phyloP scores from a whole-genome alignment of 1,284 basidiomycete species.

The Leccinum pallidistipes region DNA sequence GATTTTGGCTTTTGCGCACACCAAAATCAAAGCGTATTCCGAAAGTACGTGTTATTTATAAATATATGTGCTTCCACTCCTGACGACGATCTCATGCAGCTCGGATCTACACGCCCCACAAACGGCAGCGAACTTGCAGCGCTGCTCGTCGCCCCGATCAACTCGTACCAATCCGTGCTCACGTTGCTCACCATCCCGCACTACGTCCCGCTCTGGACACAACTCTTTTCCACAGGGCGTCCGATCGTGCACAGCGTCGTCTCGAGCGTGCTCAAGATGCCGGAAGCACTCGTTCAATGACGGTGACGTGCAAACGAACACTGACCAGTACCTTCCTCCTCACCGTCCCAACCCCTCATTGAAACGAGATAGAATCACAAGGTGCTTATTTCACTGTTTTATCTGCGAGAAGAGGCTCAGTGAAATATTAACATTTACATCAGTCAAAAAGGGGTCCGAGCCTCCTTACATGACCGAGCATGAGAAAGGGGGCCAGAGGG shows the following conservation, averaged over 20 bases:
- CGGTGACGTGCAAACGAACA: too few species aligned
- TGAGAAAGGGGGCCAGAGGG: too few species aligned
- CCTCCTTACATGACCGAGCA: too few species aligned
- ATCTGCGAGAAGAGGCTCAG: too few species aligned
- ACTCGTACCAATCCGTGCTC: slow-evolving; percentile 88
- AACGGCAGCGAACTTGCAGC: slow-evolving; percentile 89
- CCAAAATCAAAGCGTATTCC: slow-evolving; percentile 82
- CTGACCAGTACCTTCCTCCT: too few species aligned
- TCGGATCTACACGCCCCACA: slow-evolving; percentile 85
- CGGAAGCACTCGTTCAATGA: too few species aligned
- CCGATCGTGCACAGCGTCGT: slow-evolving; percentile 91
- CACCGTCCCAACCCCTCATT: too few species aligned
- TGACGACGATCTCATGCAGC: slow-evolving; percentile 40
- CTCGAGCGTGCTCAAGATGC: slow-evolving; percentile 48
- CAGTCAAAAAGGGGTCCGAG: too few species aligned
- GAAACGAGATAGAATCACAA: too few species aligned
- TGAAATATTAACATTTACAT: too few species aligned
- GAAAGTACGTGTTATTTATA: slow-evolving; percentile 52
- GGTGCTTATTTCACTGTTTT: too few species aligned
- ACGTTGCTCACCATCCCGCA: slow-evolving; percentile 91
- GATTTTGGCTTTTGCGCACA: slow-evolving; percentile 82
- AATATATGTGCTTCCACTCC: too few species aligned
- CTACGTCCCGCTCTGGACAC: slow-evolving; percentile 78
- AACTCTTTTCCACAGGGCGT: slow-evolving; percentile 64
- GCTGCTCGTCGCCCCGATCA: slow-evolving; percentile 80